Base-by-base conservation (phyloP, 75 land plant species). In the Chamaecyparis obtusa region DNA sequence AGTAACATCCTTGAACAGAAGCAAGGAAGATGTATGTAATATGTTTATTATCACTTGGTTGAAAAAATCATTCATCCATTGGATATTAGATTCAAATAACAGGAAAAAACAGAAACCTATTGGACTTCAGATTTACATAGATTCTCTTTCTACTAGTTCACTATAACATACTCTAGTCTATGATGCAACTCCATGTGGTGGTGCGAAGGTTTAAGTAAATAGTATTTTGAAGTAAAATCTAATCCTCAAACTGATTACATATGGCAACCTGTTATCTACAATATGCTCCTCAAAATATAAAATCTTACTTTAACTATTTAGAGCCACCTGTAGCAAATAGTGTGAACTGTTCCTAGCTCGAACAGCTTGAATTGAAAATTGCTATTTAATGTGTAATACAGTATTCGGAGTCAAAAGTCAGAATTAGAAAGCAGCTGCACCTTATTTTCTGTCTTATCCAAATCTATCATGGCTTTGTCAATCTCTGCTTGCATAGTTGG, bases 371-470 rank as follows among this genome's bases (percentile, higher is more conserved):
- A 21, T 60, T 4, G 69, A 64, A 64, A 64, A 64, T 7, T 32
- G 11, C 33, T 32, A 3, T 74, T 10, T 74, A 46, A 27, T 81
- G 30, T 81, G 32, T n/a, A n/a, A 81, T 44, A 46, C 32, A 44
- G 15, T 37, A 46, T 16, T 24, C 49, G 24, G 30, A 81, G 30
- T 46, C n/a, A 41, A 37, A 36, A 80, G 48, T n/a, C 9, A 13
- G 43, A 81, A 84, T 54, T 7, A 80, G 72, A 72, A 85, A 74
- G 90, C 21, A 30, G 19, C 33, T 56, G 75, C 35, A 93, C 99
- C 99, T 98, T 98, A 87, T 97, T 98, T 49, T 98, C 99, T 10
- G 99, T 96, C 87, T 94, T 97, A 87, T 97, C 99, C 86, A 98
- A 72, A 82, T 98, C 99, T 43, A 95, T 93, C 99, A 98, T 95